Base-by-base conservation (phyloP, 2,329 filamentous ascomycete species). In the Aspergillus eucalypticola region DNA sequence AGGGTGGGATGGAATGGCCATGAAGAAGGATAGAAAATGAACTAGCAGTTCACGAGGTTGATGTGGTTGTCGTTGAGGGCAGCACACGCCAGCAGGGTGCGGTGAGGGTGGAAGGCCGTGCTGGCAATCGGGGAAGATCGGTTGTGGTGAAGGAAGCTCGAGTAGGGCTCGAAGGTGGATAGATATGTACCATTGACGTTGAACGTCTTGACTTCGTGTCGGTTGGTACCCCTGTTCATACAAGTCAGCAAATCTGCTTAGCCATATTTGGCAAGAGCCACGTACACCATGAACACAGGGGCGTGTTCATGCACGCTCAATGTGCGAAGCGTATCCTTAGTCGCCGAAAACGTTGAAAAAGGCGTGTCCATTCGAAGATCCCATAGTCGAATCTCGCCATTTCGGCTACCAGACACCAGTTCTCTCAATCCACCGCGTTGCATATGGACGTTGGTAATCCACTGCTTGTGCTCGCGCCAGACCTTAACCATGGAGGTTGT, bases 381-480 rank as follows among this genome's bases (percentile, higher is more conserved):
- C 95, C 95, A 99, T 15, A 99, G 82, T 74, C 91, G 93, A 65
- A 99, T 90, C 72, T 95, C 95, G 62, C 95, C 95, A 71, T 96
- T 95, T 50, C 92, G 87, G 72, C 92, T 96, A 19, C 92, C 95
- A 46, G 90, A 94, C 56, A 99, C 83, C 44, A 99, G 84, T 76
- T 99, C 95, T 60, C 95, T 85, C 76, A 96, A 88, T 2, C 95
- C 95, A 62, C 95, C 95, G 46, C 95, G 90, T 77, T 99, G 95
- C 86, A 99, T 92, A 73, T 98, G 95, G 13, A 96, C 92, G 67
- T 91, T 95, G 69, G 92, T 93, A 75, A 99, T 89, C 95, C 95
- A 99, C 69, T 96, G 91, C 62, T 89, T 88, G 71, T 98, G 94
- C 69, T 97, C 92, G 73, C 96, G 95, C 94, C 95, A 99, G 67